Evolutionary conservation across 176 grass and related monocot genomes (phyloP).

Genomic region (Oryza nivara): DNA sequence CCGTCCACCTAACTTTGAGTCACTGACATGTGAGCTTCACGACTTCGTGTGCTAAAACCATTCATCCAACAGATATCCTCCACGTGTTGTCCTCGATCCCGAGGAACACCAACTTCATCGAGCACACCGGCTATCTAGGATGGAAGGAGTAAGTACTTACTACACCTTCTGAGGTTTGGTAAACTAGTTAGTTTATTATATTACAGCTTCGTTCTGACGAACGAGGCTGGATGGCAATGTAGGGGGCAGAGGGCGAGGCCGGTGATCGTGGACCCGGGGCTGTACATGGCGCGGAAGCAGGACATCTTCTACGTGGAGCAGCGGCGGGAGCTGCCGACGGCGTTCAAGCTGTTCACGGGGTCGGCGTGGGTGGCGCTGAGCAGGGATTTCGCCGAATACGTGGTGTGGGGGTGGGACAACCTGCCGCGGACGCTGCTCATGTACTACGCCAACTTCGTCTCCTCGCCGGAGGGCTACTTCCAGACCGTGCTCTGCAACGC

Average conservation of each 20-base stretch:
- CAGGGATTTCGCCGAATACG: constrained; percentile 78
- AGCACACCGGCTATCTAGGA: constrained; percentile 78
- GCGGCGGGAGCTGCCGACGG: constrained; percentile 65
- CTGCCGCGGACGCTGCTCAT: constrained; percentile 89
- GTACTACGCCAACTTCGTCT: constrained; percentile 98
- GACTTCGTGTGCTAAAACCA: too few species aligned
- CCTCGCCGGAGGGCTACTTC: constrained; percentile 96
- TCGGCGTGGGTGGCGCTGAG: constrained; percentile 83
- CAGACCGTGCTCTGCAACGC: constrained; percentile 93
- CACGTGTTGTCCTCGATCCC: constrained; percentile 72
- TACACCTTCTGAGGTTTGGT: too few species aligned
- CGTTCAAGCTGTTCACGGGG: constrained; percentile 90
- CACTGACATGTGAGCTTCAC: too few species aligned
- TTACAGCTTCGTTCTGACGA: too few species aligned
- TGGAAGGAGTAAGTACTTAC: constrained; percentile 78
- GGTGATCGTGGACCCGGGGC: constrained; percentile 79
- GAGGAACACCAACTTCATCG: constrained; percentile 81
- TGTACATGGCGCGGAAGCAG: constrained; percentile 62
- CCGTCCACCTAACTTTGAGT: background rate
- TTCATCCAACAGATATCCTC: constrained; percentile 56
- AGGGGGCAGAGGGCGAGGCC: constrained; percentile 65
- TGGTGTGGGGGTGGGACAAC: constrained; percentile 97
- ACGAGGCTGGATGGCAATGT: background rate
- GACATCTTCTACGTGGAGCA: constrained; percentile 69
- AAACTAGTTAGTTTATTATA: too few species aligned